Base-by-base conservation (phyloP, 78 protist species). In the Pelomyxa schiedti region DNA sequence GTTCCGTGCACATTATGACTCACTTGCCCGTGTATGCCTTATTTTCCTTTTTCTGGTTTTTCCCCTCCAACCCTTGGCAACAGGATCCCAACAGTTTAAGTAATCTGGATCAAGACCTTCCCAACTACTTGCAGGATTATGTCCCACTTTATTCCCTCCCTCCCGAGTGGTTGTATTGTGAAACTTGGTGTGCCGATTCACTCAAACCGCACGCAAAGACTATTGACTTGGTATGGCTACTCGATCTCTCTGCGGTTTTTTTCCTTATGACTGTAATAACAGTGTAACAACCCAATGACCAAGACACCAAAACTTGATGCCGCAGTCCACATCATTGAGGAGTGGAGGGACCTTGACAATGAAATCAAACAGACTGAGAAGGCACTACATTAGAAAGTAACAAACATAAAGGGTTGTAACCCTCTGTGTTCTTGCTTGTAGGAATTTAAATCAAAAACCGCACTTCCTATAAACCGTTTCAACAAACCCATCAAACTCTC, bases 121-220 rank as follows among this genome's bases (percentile, higher is more conserved):
- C 99, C 43, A 98, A 98, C 86, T 91, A 91, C 72, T 80, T 95
- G 63, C 97, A 94, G 67, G 90, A 91, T 42, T 24, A 43, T 4
- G 80, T 98, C 1, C 87, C 92, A 35, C 95, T 98, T 35, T 53
- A 32, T 79, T 88, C 96, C 30, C 80, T 98, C 7, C 99, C 98
- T 30, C 94, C 90, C 72, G 96, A 96, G 43, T 96, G 99, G 98
- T 84, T 95, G 36, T 96, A 95, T 95, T 96, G 99, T 67, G 99
- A 97, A 74, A 90, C 99, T 7, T 98, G 99, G 98, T 95, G 98
- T 85, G 37, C 77, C 35, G 82, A 90, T 40, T 71, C 9, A n/a
- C 32, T 79, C 42, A 89, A 86, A 68, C 28, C 69, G 1, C 40
- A 29, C 1, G 99, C 99, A 30, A 94, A 94, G 87, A 95, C 99